Evolutionary conservation across 352 stramenopile genomes (phyloP), one percentile per base, ranked within the genome.

Genomic region (Pythium pyrilobum): DNA sequence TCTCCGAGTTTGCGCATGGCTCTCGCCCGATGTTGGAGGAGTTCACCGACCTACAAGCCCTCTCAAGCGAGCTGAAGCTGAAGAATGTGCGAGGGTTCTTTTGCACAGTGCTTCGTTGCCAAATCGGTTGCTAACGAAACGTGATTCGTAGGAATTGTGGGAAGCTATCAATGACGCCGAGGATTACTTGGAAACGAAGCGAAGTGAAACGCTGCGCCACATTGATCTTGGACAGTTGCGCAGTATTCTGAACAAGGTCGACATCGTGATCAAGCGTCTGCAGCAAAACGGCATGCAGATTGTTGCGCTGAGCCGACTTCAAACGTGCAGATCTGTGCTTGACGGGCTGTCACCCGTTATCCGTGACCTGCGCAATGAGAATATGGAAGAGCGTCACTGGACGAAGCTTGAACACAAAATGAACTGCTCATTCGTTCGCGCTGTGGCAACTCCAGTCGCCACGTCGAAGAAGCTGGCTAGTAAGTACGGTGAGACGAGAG

Each of bases 381-480:
- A 74, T 23, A 18, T 91, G 18, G 66, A 70, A 31, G 72, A 84
- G 20, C 74, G 76, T 5, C 80, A 91, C 49, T 91, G 80, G 80
- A 75, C 59, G 2, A 88, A 88, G 38, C 58, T 91, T 0, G 80
- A 91, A 44, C 61, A 85, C 62, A 91, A 87, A 44, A 65, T 89
- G 59, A 55, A 75, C 15, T 83, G 70, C 15, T 71, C 54, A 0
- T 76, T 89, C 18, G 49, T 56, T 0, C 34, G 33, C 12, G 32
- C 24, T 2, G 18, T 37, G 2, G 1, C 15, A 27, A 10, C 31
- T 38, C 0, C 7, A 37, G 8, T 4, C 25, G 13, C 4, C 9
- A 12, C 24, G 8, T 32, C 12, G 24, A 40, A 5, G 16, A 47
- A 28, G 31, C 11, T 21, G 10, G 36, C 12, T 12, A 21, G 18